Evolutionary conservation across 2,329 filamentous ascomycete genomes (phyloP), one percentile per base, ranked within the genome.

Genomic region (Pezicula radicicola): DNA sequence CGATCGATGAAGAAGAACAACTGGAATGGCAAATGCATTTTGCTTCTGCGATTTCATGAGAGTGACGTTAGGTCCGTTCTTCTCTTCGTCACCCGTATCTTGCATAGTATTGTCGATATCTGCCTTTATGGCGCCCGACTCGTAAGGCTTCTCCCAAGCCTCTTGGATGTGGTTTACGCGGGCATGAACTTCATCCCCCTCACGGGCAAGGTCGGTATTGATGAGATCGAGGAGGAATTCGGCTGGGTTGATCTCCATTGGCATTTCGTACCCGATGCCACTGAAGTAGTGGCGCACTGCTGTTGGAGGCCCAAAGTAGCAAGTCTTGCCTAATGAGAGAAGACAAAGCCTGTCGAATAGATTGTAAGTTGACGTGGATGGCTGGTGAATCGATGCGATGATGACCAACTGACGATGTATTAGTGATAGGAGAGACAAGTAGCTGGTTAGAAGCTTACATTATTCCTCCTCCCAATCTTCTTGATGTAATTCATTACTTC

Each of bases 371-470:
- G 84, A 79, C 0, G 88, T 89, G 0, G 89, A 93, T 0, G 91
- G 91, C 64, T 95, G 91, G 66, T 95, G 91, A 55, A 95, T 94
- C 37, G 86, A 90, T 4, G 87, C 87, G 53, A 95, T 84, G 30
- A 94, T 83, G 53, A 94, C 82, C 54, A 94, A 75, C 81, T 87
- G 53, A 25, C 46, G 39, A 61, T 63, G 4, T 12, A 12, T 13
- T 21, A 58, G 25, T 13, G 43, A 60, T 49, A 59, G 55, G 25
- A 25, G 50, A 8, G 19, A n/a, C 2, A 13, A 47, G 46, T 33
- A 62, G 25, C 25, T 25, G 25, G 25, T 25, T 6, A 3, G 25
- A 25, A 25, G 25, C 77, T 55, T 61, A 86, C 81, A 53, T 86
- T 87, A 64, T 89, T 82, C 54, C 78, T 77, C 63, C 77, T 79